Evolutionary conservation across 176 grass and related monocot species (phyloP), one percentile per base, ranked within the genome.

Genomic region (Avena insularis): DNA sequence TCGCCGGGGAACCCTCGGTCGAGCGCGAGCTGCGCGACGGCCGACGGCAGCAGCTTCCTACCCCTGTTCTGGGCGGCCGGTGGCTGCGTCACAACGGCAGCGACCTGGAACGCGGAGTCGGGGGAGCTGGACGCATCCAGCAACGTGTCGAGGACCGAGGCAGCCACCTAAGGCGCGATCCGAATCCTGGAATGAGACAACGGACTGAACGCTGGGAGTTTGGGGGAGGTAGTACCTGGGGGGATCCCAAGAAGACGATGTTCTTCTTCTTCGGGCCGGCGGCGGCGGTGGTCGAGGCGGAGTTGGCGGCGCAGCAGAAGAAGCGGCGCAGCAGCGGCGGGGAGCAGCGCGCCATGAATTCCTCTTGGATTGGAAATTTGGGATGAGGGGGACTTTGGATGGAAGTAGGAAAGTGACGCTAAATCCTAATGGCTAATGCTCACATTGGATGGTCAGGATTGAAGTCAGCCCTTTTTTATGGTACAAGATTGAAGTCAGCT

Each of bases 71-170:
- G 91, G 16, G 79, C 77, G 50, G 93, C 83, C 53, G 87, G 86
- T 20, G 93, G 93, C 82, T 95, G 96, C 45, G 93, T 98, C 54
- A 98, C 90, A 75, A 98, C 79, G 53, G 87, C 93, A 12, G 93
- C 84, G 20, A 98, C 55, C 87, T 97, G 38, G 84, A 97, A 92
- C 40, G 69, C 79, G 45, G 90, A 92, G 29, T 90, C 79, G 31
- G 82, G 81, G 51, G 90, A 89, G 13, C 90, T 48, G 8, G 92
- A 97, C 23, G 89, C 86, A 20, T 78, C 78, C 59, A 94, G 87
- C 64, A 97, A 57, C 55, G 76, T 90, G 19, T 94, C 90, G 73
- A 97, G 87, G 38, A 97, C 92, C 17, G 92, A 94, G 56, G 92
- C 90, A 33, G 90, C 85, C 6, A 97, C 95, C 95, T 97, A 84